Evolutionary conservation across 2,329 filamentous ascomycete genomes (phyloP).

Genomic region (Fusarium penzigii): DNA sequence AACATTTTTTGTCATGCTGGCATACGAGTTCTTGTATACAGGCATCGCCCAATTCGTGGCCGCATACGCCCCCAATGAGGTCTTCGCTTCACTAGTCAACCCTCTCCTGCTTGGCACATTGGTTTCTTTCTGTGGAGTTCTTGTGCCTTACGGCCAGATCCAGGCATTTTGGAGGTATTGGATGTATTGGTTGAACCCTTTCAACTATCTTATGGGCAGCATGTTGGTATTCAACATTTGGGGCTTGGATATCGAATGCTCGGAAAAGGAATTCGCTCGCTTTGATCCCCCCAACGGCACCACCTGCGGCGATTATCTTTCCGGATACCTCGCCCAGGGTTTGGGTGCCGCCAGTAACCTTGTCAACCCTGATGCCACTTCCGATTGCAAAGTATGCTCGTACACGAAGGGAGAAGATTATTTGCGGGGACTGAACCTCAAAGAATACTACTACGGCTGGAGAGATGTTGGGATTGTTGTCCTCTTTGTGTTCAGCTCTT

Average conservation of each 20-base stretch:
- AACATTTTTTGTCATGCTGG: slow-evolving; percentile 55
- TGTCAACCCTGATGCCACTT: slow-evolving; percentile 59
- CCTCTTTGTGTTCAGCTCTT: slow-evolving; percentile 56
- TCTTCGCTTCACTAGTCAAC: slow-evolving; percentile 60
- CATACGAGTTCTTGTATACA: slow-evolving; percentile 62
- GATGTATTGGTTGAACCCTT: slow-evolving; percentile 64
- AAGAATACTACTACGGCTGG: slow-evolving; percentile 66
- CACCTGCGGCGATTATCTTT: slow-evolving; percentile 61
- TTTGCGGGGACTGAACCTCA: slow-evolving; percentile 58
- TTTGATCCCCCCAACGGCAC: slow-evolving; percentile 52
- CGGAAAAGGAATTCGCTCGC: slow-evolving; percentile 48
- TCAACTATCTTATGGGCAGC: slow-evolving; percentile 61
- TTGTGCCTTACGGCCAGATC: slow-evolving; percentile 66
- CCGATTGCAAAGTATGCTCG: slow-evolving; percentile 61
- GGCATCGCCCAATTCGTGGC: slow-evolving; percentile 65
- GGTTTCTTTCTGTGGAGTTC: slow-evolving; percentile 72
- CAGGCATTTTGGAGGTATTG: slow-evolving; percentile 68
- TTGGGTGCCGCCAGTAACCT: slow-evolving; percentile 52
- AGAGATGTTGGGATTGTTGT: slow-evolving; percentile 62
- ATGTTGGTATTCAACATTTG: slow-evolving; percentile 55
- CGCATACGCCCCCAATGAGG: slow-evolving; percentile 61
- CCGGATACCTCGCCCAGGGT: slow-evolving; percentile 47
- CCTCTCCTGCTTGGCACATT: slow-evolving; percentile 58
- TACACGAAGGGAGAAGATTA: slow-evolving; percentile 62
- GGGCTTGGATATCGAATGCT: slow-evolving; percentile 48